Evolutionary conservation across 1,139 yeast species (phyloP).

Genomic region (Kodamaea arcana): DNA sequence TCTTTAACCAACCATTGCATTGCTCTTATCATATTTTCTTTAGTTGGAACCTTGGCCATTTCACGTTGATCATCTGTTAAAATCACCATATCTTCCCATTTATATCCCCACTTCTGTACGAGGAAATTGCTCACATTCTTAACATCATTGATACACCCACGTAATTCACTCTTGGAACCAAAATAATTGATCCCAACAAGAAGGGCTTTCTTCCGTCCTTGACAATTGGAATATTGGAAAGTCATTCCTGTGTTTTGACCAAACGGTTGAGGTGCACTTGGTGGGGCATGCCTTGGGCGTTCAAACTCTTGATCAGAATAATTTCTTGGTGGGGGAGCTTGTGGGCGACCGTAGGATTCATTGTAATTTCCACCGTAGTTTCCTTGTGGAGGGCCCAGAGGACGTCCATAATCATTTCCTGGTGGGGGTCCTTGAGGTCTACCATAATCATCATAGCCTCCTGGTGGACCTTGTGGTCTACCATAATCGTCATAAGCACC

Average conservation of each 20-base stretch:
- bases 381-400: conserved; percentile 5
- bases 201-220: conserved; percentile 76
- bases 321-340: background rate
- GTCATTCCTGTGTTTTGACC: conserved; percentile 21
- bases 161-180: conserved; percentile 64
- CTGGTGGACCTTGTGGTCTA: conserved; percentile 1
- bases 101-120: conserved; percentile 60
- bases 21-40: conserved; percentile 74
- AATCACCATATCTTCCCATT: conserved; percentile 75
- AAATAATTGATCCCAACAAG: conserved; percentile 84
- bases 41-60: conserved; percentile 65
- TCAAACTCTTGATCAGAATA: background rate
- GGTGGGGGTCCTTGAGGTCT: conserved; percentile 3
- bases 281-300: conserved; percentile 12
- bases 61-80: conserved; percentile 73
- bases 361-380: conserved; percentile 7
- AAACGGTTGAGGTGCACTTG: conserved; percentile 19
- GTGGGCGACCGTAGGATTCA: no score
- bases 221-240: conserved; percentile 64
- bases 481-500: conserved; percentile 1
- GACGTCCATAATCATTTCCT: background rate
- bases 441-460: background rate
- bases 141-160: conserved; percentile 87
- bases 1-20: conserved; percentile 87
- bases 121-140: conserved; percentile 58